These are phyloP conservation scores for Candida freyschussii DNA, from an alignment of 1,139 yeast genomes.

Conservation along the genomic window DNA sequence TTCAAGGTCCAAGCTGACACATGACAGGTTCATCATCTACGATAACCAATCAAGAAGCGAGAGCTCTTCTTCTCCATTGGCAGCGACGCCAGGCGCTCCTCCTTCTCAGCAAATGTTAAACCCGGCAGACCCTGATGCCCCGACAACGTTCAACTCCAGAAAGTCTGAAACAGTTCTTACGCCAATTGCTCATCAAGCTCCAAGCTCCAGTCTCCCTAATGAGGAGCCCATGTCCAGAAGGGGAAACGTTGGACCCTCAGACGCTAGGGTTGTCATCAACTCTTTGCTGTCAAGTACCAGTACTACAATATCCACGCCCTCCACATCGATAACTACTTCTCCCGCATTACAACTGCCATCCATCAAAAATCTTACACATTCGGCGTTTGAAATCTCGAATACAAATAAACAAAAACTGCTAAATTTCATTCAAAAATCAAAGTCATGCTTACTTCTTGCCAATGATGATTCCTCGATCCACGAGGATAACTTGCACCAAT, in stretches of 20 bases:
- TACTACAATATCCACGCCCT: conserved; percentile 11
- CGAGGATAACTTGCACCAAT: conserved; percentile 40
- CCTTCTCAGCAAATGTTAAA: too few species aligned
- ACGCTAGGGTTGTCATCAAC: conserved; percentile 8
- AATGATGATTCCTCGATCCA: conserved; percentile 28
- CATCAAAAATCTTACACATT: conserved; percentile 9
- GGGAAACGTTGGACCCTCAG: too few species aligned
- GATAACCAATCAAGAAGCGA: conserved; percentile 8
- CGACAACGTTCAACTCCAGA: too few species aligned
- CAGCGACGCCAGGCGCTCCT: conserved; percentile 1
- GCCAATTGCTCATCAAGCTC: too few species aligned
- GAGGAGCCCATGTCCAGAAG: too few species aligned
- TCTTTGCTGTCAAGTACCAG: conserved; percentile 9
- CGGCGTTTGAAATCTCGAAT: conserved; percentile 1
- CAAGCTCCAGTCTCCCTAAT: too few species aligned
- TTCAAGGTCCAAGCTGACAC: conserved; percentile 21
- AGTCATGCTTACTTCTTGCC: conserved; percentile 55
- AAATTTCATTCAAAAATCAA: conserved; percentile 53
- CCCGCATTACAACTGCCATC: conserved; percentile 19
- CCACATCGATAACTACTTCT: conserved; percentile 13
- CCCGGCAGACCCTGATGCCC: too few species aligned
- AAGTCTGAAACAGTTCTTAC: too few species aligned
- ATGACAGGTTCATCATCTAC: conserved; percentile 10
- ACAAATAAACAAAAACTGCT: conserved; percentile 29
- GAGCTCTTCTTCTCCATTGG: background rate